Percentiles rank a stretch among this genome's conserved stretches.
Evolutionary conservation across 2,329 filamentous ascomycete species (phyloP).

Genomic region (Claviceps fusiformis): DNA sequence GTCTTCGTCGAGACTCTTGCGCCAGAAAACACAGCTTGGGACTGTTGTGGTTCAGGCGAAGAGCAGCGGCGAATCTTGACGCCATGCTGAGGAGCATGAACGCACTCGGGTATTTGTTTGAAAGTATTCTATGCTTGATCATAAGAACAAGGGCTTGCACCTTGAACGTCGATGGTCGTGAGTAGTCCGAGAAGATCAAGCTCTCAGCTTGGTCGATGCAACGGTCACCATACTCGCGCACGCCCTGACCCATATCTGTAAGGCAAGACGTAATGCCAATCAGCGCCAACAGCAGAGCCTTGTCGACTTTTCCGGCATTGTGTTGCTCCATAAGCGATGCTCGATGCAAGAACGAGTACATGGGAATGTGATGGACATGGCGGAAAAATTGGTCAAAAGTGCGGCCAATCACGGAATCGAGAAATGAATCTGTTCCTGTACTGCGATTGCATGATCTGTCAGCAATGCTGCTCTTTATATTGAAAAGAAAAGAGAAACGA

Average conservation of each 20-base stretch:
- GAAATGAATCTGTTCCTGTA: conserved; percentile 25
- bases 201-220: conserved; percentile 42
- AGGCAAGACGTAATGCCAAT: conserved; percentile 43
- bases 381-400: conserved; percentile 45
- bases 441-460: conserved; percentile 10
- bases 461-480: background rate
- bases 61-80: conserved; percentile 27
- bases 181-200: conserved; percentile 38
- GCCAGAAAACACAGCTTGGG: conserved; percentile 25
- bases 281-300: conserved; percentile 37
- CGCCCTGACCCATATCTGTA: conserved; percentile 38
- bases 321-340: conserved; percentile 47
- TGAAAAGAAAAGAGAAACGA: too few relatives aligned
- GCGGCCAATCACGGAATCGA: conserved; percentile 35
- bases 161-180: conserved; percentile 42
- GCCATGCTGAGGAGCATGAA: conserved; percentile 31
- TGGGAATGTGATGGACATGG: conserved; percentile 44
- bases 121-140: conserved; percentile 30
- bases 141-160: conserved; percentile 34
- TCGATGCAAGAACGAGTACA: conserved; percentile 44
- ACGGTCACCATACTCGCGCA: conserved; percentile 36
- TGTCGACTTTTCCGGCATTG: conserved; percentile 41
- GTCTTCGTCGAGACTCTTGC: conserved; percentile 27
- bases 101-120: conserved; percentile 28
- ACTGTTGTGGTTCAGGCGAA: conserved; percentile 29